Percentiles rank a stretch among this genome's conserved stretches.
Conservation (phyloP, 2,329 filamentous ascomycete genomes). For the Colletotrichum tropicale region DNA sequence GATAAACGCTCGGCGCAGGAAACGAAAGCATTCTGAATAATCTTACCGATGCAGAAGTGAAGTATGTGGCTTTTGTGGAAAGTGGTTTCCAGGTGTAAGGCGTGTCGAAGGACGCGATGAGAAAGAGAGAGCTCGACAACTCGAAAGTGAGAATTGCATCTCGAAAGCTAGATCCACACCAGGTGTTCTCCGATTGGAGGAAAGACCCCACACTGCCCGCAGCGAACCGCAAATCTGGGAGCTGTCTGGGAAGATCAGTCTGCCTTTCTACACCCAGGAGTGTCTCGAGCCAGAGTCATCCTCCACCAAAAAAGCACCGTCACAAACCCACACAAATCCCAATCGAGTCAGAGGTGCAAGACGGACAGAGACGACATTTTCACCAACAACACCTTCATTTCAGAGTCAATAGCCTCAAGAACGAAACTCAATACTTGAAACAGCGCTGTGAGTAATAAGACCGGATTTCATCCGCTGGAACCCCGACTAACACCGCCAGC, state of each 20-base stretch:
- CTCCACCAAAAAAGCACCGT: not conserved
- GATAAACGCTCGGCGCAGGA: conserved; percentile 50
- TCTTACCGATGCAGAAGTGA: too few relatives aligned
- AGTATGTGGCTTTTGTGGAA: too few relatives aligned
- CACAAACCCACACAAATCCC: not conserved
- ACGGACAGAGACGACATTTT: not conserved
- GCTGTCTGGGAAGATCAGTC: not conserved
- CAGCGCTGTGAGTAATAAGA: not conserved
- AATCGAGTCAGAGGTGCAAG: conserved; percentile 7
- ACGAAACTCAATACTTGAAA: accelerated
- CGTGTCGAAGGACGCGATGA: not conserved
- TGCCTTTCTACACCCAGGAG: not conserved
- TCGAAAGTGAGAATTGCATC: conserved; percentile 7
- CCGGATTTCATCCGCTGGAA: accelerated
- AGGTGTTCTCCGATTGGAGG: not conserved
- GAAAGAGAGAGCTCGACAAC: not conserved
- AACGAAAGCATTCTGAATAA: conserved; percentile 50
- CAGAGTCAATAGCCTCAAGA: not conserved
- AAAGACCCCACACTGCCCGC: not conserved
- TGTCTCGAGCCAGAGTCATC: not conserved
- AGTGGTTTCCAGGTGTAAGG: not conserved
- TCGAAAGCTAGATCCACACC: not conserved
- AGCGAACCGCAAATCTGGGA: not conserved
- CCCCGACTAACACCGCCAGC: not conserved
- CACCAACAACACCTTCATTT: not conserved